Evolutionary conservation across 495 filamentous ascomycete species (phyloP).

Genomic region (Aspergillus wentii): DNA sequence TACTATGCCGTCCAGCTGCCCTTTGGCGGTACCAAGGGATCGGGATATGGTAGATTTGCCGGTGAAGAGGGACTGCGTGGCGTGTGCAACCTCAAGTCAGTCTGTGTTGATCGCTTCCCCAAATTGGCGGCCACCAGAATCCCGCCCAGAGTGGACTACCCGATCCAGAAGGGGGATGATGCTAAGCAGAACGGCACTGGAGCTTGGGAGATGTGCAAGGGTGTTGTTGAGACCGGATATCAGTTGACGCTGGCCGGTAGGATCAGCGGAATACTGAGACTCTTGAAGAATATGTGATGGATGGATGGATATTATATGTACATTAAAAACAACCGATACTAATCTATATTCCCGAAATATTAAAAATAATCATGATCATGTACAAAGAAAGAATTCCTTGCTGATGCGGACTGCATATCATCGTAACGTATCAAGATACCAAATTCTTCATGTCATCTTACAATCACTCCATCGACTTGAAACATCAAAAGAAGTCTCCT

Average conservation of each 20-base stretch:
- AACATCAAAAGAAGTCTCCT: slow-evolving; percentile 15
- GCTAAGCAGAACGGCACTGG: slow-evolving; percentile 46
- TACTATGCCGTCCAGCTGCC: slow-evolving; percentile 91
- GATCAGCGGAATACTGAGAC: slow-evolving; percentile 40
- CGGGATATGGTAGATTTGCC: slow-evolving; percentile 90
- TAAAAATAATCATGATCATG: background rate
- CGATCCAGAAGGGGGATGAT: slow-evolving; percentile 49
- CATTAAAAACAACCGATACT: too few species aligned
- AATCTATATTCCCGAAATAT: too few species aligned
- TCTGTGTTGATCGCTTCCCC: slow-evolving; percentile 71
- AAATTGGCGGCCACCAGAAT: slow-evolving; percentile 63
- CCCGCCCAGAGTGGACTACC: slow-evolving; percentile 74
- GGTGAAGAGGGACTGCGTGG: slow-evolving; percentile 82
- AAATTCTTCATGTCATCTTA: too few species aligned
- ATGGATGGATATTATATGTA: background rate
- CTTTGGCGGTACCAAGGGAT: slow-evolving; percentile 83
- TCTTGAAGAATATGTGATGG: slow-evolving; percentile 41
- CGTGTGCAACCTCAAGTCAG: slow-evolving; percentile 79
- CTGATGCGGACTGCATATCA: too few species aligned
- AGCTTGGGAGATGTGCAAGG: slow-evolving; percentile 56
- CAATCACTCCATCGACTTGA: slow-evolving; percentile 1
- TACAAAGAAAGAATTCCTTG: too few species aligned
- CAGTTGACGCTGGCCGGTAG: slow-evolving; percentile 45
- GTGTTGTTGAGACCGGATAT: slow-evolving; percentile 61
- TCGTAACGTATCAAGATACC: too few species aligned